These are phyloP conservation scores for Cordyceps tenuipes DNA, from an alignment of 2,329 filamentous ascomycete genomes.

Conservation along the genomic window DNA sequence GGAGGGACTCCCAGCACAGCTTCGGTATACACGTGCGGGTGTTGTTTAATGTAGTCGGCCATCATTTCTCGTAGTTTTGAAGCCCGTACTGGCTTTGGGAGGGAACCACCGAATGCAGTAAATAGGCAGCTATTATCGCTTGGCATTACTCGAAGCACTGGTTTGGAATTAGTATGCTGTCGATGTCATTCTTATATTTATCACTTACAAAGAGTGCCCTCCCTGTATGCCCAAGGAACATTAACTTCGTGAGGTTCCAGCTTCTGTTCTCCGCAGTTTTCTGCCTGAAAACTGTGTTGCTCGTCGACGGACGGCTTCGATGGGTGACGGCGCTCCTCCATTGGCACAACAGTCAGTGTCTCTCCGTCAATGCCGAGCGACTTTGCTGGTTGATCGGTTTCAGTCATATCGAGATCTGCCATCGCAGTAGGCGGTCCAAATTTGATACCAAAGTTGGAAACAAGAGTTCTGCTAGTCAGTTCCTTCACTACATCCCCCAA, in stretches of 20 bases:
- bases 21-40: slow-evolving; percentile 64
- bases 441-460: slow-evolving; percentile 66
- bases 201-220: slow-evolving; percentile 41
- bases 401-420: slow-evolving; percentile 55
- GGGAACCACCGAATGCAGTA: slow-evolving; percentile 72
- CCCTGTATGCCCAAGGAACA: slow-evolving; percentile 40
- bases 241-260: slow-evolving; percentile 22
- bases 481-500: slow-evolving; percentile 51
- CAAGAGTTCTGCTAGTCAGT: slow-evolving; percentile 55
- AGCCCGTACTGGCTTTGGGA: slow-evolving; percentile 49
- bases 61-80: slow-evolving; percentile 64
- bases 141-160: slow-evolving; percentile 85
- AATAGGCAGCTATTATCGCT: slow-evolving; percentile 96
- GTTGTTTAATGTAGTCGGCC: slow-evolving; percentile 65
- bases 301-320: neutral
- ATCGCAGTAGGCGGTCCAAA: slow-evolving; percentile 67
- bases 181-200: neutral
- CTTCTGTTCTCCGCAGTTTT: slow-evolving; percentile 9
- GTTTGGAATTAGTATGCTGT: neutral
- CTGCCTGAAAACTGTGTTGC: neutral
- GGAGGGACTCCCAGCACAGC: slow-evolving; percentile 68
- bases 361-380: slow-evolving; percentile 41
- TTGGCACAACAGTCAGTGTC: slow-evolving; percentile 41
- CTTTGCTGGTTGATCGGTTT: slow-evolving; percentile 39
- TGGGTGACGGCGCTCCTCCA: slow-evolving; percentile 22